Evolutionary conservation across 352 stramenopile genomes (phyloP), one percentile per base, ranked within the genome.

Genomic region (Aphanomyces euteiches): DNA sequence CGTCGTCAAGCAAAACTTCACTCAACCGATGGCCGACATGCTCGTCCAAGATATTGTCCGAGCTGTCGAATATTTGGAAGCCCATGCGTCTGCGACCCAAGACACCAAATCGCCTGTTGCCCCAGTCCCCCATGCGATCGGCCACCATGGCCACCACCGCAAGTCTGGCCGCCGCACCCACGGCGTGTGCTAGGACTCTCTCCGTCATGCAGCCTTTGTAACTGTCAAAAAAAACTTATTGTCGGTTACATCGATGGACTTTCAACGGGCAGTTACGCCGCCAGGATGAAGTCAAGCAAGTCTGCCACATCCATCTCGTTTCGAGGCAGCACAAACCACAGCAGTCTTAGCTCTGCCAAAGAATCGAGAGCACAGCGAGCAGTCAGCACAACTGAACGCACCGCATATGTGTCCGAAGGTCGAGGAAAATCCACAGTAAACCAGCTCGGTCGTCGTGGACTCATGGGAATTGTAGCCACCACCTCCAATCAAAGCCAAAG

Each of bases 1-100:
- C 34, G 89, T 96, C 15, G 86, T 95, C 61, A 96, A 95, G 77
- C 89, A 96, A 75, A 96, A 96, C 73, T 93, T 96, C 47, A 85
- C 85, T 34, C 89, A 84, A 68, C 80, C 91, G 76, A 94, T 95
- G 87, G 87, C 79, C 41, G 90, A 93, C 75, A 93, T 96, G 84
- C 74, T 96, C 38, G 84, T 96, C 36, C 73, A 84, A 56, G 87
- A 96, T 48, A 95, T 96, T 61, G 64, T 91, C 41, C 91, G 93
- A 67, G 85, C 88, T 45, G 93, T 95, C 66, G 79, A 91, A 37
- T 78, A 74, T 56, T 80, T 94, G 17, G 87, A 95, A 34, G 28
- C 5, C 45, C 54, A n/a, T 37, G 54, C 28, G 13, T 37, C 43
- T n/a, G 43, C 43, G 10, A n/a, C 17, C 10, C 19, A 58, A 5